These are phyloP conservation scores for Calonectria honghensis DNA, from an alignment of 2,329 filamentous ascomycete genomes.

Conservation along the genomic window DNA sequence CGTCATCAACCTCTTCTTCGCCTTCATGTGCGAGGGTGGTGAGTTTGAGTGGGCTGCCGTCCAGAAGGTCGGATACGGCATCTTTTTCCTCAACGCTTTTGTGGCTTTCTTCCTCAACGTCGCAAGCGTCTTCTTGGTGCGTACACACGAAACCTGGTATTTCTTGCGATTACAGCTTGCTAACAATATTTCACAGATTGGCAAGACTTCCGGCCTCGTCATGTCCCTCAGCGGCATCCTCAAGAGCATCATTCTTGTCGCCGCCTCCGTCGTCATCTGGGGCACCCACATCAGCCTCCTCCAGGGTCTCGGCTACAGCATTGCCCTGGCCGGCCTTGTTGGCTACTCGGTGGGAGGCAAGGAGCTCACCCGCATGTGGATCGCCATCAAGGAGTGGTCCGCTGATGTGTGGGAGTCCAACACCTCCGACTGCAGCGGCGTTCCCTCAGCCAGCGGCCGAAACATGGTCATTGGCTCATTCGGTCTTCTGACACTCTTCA, in stretches of 20 bases:
- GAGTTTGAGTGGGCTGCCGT: constrained; percentile 21
- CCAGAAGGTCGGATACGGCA: constrained; percentile 21
- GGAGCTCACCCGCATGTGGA: constrained; percentile 55
- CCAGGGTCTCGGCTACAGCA: constrained; percentile 85
- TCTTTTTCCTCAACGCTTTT: constrained; percentile 28
- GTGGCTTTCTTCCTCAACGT: constrained; percentile 36
- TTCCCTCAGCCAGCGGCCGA: constrained; percentile 45
- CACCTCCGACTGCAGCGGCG: constrained; percentile 43
- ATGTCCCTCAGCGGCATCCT: constrained; percentile 91
- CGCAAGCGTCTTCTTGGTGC: constrained; percentile 29
- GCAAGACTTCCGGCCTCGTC: constrained; percentile 90
- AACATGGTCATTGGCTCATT: constrained; percentile 50
- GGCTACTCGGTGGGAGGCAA: constrained; percentile 69
- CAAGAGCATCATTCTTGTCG: constrained; percentile 90
- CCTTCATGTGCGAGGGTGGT: constrained; percentile 20
- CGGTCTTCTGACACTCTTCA: constrained; percentile 49
- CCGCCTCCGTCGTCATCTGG: constrained; percentile 86
- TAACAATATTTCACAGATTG: constrained; percentile 75
- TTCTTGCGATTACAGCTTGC: not conserved
- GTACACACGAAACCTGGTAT: not conserved
- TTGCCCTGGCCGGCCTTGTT: constrained; percentile 75
- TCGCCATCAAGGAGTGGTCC: constrained; percentile 51
- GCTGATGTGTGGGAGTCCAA: constrained; percentile 48
- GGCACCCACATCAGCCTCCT: constrained; percentile 80
- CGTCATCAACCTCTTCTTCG: constrained; percentile 34